Evolutionary conservation across 1,284 basidiomycete species (phyloP).

Genomic region (Tremellales sp.): DNA sequence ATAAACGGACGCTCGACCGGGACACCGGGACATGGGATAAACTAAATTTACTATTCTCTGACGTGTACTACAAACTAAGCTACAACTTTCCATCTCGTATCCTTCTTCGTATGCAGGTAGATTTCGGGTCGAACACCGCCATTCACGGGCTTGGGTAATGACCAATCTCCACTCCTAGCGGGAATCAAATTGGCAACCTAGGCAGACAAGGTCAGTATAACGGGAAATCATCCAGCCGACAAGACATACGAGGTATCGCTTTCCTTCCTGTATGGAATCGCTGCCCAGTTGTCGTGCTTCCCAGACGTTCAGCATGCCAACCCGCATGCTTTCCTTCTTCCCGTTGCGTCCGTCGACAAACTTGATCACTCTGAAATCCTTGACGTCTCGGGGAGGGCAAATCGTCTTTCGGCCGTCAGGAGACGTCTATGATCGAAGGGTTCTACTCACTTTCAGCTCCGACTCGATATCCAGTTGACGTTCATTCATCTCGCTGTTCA

Average conservation of each 20-base stretch:
- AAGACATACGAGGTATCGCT: constrained; percentile 64
- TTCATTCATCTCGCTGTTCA: constrained; percentile 55
- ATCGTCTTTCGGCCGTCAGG: constrained; percentile 50
- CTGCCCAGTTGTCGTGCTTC: constrained; percentile 61
- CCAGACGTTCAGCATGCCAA: constrained; percentile 78
- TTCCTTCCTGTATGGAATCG: constrained; percentile 61
- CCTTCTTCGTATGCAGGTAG: constrained; percentile 60
- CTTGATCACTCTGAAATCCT: constrained; percentile 73
- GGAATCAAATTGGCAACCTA: constrained; percentile 65
- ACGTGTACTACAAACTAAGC: neutral
- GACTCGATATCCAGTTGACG: constrained; percentile 61
- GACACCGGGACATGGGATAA: neutral
- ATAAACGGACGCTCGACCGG: no score
- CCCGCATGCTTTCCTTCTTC: constrained; percentile 55
- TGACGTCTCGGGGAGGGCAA: constrained; percentile 74
- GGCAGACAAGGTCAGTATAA: constrained; percentile 4
- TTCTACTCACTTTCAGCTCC: constrained; percentile 60
- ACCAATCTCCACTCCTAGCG: constrained; percentile 60
- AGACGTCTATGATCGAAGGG: neutral
- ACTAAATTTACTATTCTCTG: neutral
- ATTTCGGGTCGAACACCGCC: constrained; percentile 51
- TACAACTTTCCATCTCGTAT: constrained; percentile 56
- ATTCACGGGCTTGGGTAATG: constrained; percentile 48
- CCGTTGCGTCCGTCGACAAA: constrained; percentile 64
- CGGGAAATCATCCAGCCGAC: neutral